Conservation (phyloP, 1,284 basidiomycete genomes). For the Pseudozyma flocculosa region DNA sequence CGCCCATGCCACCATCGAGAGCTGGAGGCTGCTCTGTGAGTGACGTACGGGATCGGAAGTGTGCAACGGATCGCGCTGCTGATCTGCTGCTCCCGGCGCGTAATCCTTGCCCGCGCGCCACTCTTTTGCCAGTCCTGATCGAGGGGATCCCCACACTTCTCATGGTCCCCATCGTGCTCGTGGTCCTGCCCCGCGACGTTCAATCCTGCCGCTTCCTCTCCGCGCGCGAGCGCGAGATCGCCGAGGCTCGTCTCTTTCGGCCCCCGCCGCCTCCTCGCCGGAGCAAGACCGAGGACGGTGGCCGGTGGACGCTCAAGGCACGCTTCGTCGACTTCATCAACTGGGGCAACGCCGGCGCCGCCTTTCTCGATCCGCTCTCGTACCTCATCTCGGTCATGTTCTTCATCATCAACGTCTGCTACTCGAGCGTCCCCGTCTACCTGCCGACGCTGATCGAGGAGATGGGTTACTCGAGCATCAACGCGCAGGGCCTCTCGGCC, state of each 20-base stretch:
- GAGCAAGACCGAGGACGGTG: neutral
- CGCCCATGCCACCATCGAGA: slow-evolving; percentile 24
- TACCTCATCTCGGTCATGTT: slow-evolving; percentile 39
- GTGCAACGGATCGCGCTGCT: too few relatives aligned
- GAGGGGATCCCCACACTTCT: slow-evolving; percentile 51
- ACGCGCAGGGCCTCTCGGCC: slow-evolving; percentile 39
- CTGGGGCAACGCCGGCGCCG: slow-evolving; percentile 22
- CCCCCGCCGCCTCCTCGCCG: slow-evolving; percentile 12
- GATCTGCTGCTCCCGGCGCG: too few relatives aligned
- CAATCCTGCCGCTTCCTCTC: slow-evolving; percentile 41
- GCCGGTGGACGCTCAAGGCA: neutral
- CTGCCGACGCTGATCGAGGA: slow-evolving; percentile 46
- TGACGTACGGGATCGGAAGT: too few relatives aligned
- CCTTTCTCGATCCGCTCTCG: slow-evolving; percentile 40
- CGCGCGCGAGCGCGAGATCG: slow-evolving; percentile 38
- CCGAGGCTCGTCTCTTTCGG: slow-evolving; percentile 36
- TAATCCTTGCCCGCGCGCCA: too few relatives aligned
- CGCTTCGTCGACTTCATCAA: slow-evolving; percentile 8
- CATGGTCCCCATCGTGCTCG: slow-evolving; percentile 35
- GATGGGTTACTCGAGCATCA: slow-evolving; percentile 45
- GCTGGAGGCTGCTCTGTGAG: slow-evolving; percentile 40
- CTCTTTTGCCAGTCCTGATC: slow-evolving; percentile 40
- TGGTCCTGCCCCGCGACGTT: slow-evolving; percentile 44
- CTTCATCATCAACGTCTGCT: slow-evolving; percentile 53
- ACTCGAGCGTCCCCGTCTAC: slow-evolving; percentile 51